Conservation (phyloP, 352 stramenopile species). For the Globisporangium mamillatum region DNA sequence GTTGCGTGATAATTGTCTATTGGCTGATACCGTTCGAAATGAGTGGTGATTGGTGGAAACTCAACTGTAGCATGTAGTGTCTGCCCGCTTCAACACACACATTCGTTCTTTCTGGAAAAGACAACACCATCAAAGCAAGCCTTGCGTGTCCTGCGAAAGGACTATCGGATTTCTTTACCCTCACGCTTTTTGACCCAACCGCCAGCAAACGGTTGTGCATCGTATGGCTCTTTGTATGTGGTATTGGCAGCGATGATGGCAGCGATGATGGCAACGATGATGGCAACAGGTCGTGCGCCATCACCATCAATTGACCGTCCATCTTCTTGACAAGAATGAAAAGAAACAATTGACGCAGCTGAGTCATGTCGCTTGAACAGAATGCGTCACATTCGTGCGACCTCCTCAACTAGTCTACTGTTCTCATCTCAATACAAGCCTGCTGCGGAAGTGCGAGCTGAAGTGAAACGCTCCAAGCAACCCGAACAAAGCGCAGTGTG, state of each 20-base stretch:
- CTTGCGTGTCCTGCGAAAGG: background rate
- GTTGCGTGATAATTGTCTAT: background rate
- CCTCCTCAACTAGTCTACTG: background rate
- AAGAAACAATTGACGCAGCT: conserved; percentile 4
- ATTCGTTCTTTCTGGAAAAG: conserved; percentile 1
- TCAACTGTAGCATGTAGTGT: background rate
- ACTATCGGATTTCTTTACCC: background rate
- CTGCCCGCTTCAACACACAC: conserved; percentile 6
- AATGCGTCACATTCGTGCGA: conserved; percentile 2
- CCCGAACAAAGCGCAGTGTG: too few relatives aligned
- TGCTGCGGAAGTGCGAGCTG: background rate
- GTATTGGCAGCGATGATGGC: background rate
- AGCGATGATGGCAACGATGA: background rate
- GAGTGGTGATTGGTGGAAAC: conserved; percentile 17
- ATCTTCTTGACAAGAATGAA: background rate
- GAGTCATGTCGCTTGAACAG: conserved; percentile 5
- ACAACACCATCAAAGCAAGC: background rate
- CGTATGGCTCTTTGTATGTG: background rate
- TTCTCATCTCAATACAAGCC: background rate
- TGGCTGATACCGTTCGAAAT: background rate
- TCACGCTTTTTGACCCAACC: conserved; percentile 8
- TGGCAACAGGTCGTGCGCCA: background rate
- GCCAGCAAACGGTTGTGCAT: background rate
- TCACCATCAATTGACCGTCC: background rate
- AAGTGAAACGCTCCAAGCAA: conserved; percentile 8